Base-by-base conservation (phyloP, 371 early-diverging fungal species). In the Mortierella sp. region DNA sequence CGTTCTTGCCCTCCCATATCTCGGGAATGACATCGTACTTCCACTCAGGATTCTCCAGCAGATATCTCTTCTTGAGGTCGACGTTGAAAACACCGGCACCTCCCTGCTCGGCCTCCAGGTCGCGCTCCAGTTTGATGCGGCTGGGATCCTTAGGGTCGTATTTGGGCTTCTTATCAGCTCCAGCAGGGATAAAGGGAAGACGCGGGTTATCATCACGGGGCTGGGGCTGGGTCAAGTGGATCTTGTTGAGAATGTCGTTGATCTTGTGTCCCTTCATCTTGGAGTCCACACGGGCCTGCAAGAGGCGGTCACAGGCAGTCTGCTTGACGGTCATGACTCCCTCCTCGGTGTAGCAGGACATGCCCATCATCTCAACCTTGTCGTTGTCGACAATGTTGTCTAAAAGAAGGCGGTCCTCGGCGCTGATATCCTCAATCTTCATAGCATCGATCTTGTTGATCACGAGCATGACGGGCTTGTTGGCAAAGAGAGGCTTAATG, bases 1-100 rank as follows among this genome's bases (percentile, higher is more conserved):
- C 95, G 91, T 99, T 99, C 92, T 98, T 98, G 85, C 99, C 99
- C 87, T 99, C 97, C 94, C 97, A 95, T 90, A 99, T 97, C 91
- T 99, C 99, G 55, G 99, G 99, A 77, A 99, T 98, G 69, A 91
- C 90, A 89, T 99, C 99, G 89, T 99, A 95, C 90, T 97, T 99
- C 98, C 99, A 99, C 51, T 99, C 99, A 69, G 93, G 93, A 71
- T 95, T 89, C 31, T 89, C 93, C 76, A 98, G 92, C 83, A 94
- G 64, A 90, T 99, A 98, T 74, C 90, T 90, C 91, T 95, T 97
- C 91, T 97, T 96, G 82, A 98, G 91, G 83, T 99, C 96, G 61
- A 97, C 94, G 85, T 92, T 97, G 91, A 94, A 98, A 16, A 99
- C 98, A 90, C 99, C 99, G 51, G 99, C 95, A 70, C 99, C 99